A percentile compares a stretch with the other conserved stretches of the same genome.
These are phyloP conservation scores for Grigorovia yakushimaensis DNA, from an alignment of 805 yeast species.

Conservation along the genomic window DNA sequence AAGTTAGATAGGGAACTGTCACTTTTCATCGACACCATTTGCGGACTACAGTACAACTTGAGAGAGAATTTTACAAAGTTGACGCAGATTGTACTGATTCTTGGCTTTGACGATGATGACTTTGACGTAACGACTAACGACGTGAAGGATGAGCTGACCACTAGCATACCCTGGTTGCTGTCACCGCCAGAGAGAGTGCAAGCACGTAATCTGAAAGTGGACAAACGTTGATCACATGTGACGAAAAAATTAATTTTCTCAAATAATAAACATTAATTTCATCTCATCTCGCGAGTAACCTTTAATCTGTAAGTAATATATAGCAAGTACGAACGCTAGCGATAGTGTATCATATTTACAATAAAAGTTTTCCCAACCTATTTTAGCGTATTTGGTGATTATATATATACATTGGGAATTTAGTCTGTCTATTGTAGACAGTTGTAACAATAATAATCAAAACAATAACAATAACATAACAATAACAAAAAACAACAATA, in stretches of 20 bases:
- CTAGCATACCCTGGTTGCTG: constrained; percentile 55
- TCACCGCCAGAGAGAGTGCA: constrained; percentile 64
- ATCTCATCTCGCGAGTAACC: not conserved
- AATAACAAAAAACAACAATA: too few species aligned
- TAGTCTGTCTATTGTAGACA: not conserved
- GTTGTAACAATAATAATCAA: not conserved
- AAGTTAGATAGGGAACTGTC: constrained; percentile 77
- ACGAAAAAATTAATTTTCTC: not conserved
- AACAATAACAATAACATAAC: too few species aligned
- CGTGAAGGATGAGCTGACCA: constrained; percentile 34
- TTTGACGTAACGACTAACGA: constrained; percentile 25
- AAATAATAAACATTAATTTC: not conserved
- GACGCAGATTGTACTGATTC: constrained; percentile 72
- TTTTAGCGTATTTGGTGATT: too few species aligned
- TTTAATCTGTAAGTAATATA: not conserved
- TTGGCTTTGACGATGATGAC: constrained; percentile 72
- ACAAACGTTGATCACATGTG: constrained; percentile 14
- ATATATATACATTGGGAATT: not conserved
- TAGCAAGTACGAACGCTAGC: not conserved
- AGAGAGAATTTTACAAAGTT: constrained; percentile 71
- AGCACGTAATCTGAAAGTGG: constrained; percentile 48
- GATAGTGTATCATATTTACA: not conserved
- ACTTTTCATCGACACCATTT: constrained; percentile 59
- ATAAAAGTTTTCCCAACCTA: not conserved
- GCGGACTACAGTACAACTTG: constrained; percentile 61